These are phyloP conservation scores for Erythrobasidium yunnanense DNA, from an alignment of 768 basidiomycete species.

Conservation along the genomic window DNA sequence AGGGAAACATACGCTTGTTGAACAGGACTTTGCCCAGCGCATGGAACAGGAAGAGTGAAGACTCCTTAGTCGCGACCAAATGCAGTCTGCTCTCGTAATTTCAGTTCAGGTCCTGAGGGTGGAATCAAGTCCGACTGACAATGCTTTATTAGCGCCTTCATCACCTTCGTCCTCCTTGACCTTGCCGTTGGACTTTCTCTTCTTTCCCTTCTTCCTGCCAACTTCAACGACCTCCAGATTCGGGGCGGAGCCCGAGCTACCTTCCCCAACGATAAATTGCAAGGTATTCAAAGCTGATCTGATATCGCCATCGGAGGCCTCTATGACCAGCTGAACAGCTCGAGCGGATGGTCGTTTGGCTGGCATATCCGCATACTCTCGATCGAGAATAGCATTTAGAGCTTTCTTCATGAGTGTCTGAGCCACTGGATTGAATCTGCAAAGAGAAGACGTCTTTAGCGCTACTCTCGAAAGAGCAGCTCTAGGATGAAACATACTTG, in stretches of 20 bases:
- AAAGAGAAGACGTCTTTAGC: neutral
- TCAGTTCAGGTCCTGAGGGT: no score
- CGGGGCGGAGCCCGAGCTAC: conserved; percentile 22
- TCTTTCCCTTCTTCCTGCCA: conserved; percentile 41
- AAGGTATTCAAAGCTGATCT: conserved; percentile 85
- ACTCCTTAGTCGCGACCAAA: conserved; percentile 68
- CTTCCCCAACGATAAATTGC: conserved; percentile 62
- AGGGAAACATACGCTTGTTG: conserved; percentile 61
- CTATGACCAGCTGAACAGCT: conserved; percentile 62
- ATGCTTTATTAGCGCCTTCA: conserved; percentile 35
- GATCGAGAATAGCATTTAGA: conserved; percentile 47
- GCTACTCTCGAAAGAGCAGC: neutral
- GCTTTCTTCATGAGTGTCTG: conserved; percentile 72
- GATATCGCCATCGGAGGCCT: conserved; percentile 78
- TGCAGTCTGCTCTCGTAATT: conserved; percentile 47
- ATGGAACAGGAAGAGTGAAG: conserved; percentile 79
- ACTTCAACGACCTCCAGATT: conserved; percentile 31
- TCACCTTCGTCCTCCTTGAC: conserved; percentile 34
- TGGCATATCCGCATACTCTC: neutral
- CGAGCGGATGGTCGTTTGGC: neutral
- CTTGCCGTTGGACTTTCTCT: conserved; percentile 36
- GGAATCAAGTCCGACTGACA: no score
- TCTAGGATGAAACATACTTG: conserved; percentile 48
- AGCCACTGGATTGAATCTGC: conserved; percentile 84
- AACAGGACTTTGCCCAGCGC: conserved; percentile 85